Evolutionary conservation across 1,284 basidiomycete genomes (phyloP).

Genomic region (Cryptococcus sp.): DNA sequence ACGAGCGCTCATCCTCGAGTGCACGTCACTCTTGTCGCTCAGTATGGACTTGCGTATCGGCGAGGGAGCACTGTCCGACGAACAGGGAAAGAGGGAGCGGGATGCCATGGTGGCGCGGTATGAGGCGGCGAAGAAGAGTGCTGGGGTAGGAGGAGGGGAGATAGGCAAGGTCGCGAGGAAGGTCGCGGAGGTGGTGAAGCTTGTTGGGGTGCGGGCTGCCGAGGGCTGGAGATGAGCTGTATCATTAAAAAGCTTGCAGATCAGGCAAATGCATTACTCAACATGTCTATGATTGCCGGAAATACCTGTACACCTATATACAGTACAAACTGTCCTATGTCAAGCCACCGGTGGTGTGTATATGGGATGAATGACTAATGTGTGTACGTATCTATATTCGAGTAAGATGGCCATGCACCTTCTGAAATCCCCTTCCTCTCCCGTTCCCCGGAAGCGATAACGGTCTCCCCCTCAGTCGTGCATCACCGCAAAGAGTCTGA

Average conservation of each 20-base stretch:
- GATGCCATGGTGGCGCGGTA: constrained; percentile 4
- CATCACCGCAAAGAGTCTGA: constrained; percentile 24
- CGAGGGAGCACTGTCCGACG: too few relatives aligned
- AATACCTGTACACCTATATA: too few relatives aligned
- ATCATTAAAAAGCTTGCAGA: too few relatives aligned
- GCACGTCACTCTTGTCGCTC: constrained; percentile 8
- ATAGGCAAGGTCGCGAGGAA: constrained; percentile 7
- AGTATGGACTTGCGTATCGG: too few relatives aligned
- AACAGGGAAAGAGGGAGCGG: neutral
- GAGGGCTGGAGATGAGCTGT: constrained; percentile 31
- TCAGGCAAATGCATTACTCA: too few relatives aligned
- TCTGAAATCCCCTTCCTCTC: too few relatives aligned
- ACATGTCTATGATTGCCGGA: too few relatives aligned
- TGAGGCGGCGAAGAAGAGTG: neutral
- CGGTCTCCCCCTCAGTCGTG: constrained; percentile 7
- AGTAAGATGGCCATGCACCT: too few relatives aligned
- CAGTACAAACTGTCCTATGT: too few relatives aligned
- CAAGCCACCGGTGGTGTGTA: too few relatives aligned
- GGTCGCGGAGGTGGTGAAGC: constrained; percentile 32
- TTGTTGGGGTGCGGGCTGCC: constrained; percentile 35
- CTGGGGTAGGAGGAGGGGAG: neutral
- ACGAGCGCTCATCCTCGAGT: constrained; percentile 11
- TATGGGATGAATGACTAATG: too few relatives aligned
- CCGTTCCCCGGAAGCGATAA: neutral
- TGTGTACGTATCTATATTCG: too few relatives aligned